A percentile compares a stretch with the other conserved stretches of the same genome.
Evolutionary conservation across 106 monocot species (phyloP).

Genomic region (Iris macrosiphon): DNA sequence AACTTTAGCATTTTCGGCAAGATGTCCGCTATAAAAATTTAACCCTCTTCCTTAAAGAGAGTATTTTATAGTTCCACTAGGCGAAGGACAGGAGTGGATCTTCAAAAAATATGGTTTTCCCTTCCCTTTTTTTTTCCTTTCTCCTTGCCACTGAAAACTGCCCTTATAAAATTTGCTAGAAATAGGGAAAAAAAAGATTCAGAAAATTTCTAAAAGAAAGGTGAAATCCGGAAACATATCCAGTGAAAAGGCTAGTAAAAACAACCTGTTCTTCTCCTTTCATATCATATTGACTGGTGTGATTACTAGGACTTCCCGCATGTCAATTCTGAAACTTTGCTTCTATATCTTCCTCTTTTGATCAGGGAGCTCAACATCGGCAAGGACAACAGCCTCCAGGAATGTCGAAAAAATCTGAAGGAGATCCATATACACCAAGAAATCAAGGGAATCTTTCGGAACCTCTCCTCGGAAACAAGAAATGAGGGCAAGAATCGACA

Average conservation of each 20-base stretch:
- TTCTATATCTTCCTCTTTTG: neutral
- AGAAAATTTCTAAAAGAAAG: neutral
- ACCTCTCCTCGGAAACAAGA: slow-evolving; percentile 41
- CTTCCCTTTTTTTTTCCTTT: too few species aligned
- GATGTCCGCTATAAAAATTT: too few species aligned
- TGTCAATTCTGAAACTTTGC: neutral
- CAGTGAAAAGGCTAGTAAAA: neutral
- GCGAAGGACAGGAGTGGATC: too few species aligned
- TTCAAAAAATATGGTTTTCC: too few species aligned
- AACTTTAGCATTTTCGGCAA: too few species aligned
- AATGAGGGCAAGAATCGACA: slow-evolving; percentile 13
- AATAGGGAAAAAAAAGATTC: too few species aligned
- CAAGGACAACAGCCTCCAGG: slow-evolving; percentile 41
- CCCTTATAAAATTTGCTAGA: too few species aligned
- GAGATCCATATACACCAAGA: slow-evolving; percentile 32
- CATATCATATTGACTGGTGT: neutral
- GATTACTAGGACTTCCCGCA: neutral
- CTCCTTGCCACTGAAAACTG: neutral
- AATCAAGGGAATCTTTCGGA: slow-evolving; percentile 30
- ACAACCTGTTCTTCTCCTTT: neutral
- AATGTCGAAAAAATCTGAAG: slow-evolving; percentile 35
- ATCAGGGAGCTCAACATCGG: slow-evolving; percentile 47
- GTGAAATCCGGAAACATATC: neutral
- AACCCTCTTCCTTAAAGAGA: too few species aligned
- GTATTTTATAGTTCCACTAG: too few species aligned